Conservation (phyloP, 305 asterid genomes). For the Fraxinus sp. region DNA sequence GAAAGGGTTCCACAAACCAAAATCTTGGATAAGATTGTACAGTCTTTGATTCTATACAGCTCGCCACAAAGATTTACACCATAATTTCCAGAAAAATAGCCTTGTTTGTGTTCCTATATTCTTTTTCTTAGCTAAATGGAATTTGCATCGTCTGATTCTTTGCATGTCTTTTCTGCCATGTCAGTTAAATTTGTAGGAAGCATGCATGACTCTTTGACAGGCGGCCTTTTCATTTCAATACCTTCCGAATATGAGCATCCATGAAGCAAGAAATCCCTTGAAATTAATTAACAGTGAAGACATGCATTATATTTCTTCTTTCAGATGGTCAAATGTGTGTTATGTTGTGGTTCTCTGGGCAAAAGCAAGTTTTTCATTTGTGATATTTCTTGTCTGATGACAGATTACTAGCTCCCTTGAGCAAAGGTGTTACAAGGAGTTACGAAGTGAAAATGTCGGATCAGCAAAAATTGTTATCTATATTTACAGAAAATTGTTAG, state of each 20-base stretch:
- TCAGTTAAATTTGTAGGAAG: neutral
- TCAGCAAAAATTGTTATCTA: conserved; percentile 76
- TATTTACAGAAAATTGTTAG: conserved; percentile 79
- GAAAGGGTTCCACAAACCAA: neutral
- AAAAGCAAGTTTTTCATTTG: neutral
- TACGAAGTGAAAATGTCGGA: conserved; percentile 71
- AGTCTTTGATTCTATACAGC: neutral
- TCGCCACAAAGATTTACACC: neutral
- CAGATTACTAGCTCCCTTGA: conserved; percentile 88
- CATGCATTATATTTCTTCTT: neutral
- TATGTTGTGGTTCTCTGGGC: neutral
- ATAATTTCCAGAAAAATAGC: neutral
- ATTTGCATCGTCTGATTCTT: neutral
- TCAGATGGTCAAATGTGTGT: neutral
- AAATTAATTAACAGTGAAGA: neutral
- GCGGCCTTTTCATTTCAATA: neutral
- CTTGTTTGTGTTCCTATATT: neutral
- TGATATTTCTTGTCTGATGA: conserved; percentile 30
- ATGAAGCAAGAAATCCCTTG: neutral
- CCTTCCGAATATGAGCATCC: neutral
- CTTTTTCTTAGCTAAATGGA: neutral
- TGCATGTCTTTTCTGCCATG: neutral
- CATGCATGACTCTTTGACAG: neutral
- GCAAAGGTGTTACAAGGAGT: conserved; percentile 95
- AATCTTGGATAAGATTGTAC: neutral